Evolutionary conservation across 805 yeast species (phyloP).

Genomic region (Starmerella stigmatis): DNA sequence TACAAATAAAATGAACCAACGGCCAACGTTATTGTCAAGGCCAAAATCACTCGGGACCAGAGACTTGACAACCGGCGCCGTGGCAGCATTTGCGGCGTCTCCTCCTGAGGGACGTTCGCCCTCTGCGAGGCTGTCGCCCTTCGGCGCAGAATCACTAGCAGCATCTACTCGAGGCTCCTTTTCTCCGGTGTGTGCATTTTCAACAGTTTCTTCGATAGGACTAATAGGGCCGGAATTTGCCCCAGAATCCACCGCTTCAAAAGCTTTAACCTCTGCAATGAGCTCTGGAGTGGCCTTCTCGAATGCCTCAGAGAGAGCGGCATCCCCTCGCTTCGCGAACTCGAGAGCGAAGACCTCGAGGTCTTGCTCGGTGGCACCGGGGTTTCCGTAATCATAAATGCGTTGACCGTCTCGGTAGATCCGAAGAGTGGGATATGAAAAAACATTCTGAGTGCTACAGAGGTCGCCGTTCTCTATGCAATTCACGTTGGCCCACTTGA

Average conservation of each 20-base stretch:
- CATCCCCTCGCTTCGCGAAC: slow-evolving; percentile 12
- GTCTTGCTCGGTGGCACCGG: slow-evolving; percentile 15
- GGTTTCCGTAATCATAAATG: slow-evolving; percentile 22
- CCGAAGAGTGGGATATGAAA: slow-evolving; percentile 58
- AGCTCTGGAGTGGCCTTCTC: slow-evolving; percentile 12
- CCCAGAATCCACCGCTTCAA: neutral
- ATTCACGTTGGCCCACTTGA: slow-evolving; percentile 61
- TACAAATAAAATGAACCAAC: slow-evolving; percentile 19
- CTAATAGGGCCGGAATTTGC: neutral
- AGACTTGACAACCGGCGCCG: neutral
- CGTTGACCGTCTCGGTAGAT: slow-evolving; percentile 40
- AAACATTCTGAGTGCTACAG: slow-evolving; percentile 56
- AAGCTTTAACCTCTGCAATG: neutral
- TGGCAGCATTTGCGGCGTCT: neutral
- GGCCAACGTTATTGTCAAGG: slow-evolving; percentile 12
- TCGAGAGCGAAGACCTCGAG: slow-evolving; percentile 17
- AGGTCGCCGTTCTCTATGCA: slow-evolving; percentile 82
- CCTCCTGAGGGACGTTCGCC: no score
- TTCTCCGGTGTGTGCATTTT: no score
- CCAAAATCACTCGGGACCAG: slow-evolving; percentile 9
- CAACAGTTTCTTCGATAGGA: neutral
- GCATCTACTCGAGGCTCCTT: neutral
- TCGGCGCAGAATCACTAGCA: no score
- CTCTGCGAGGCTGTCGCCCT: no score
- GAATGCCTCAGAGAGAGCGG: slow-evolving; percentile 12